Evolutionary conservation across 2,329 filamentous ascomycete species (phyloP), one percentile per base, ranked within the genome.

Genomic region (Zopfia rhizophila): DNA sequence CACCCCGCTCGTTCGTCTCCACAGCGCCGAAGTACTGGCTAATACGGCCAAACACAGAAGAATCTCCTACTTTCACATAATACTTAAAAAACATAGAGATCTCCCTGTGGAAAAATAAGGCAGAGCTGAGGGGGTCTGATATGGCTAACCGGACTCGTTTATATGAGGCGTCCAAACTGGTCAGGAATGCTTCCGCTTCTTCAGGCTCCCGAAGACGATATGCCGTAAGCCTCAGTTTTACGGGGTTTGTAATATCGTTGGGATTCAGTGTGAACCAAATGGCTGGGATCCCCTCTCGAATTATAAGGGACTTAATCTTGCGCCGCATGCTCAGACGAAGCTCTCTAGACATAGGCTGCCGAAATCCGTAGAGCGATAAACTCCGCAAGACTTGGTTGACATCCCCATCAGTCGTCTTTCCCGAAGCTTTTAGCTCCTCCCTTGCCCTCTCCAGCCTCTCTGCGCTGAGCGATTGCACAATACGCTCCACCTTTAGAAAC

Each of bases 191-290:
- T 31, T 5, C n/a, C n/a, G n/a, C n/a, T n/a, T n/a, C n/a, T n/a
- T n/a, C n/a, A n/a, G n/a, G n/a, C n/a, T 39, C 16, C 17, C 37
- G 37, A 4, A 27, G 28, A 23, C 24, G 37, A 17, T 39, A 39
- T 30, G 37, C 37, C 23, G 37, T 27, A 22, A 29, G 37, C 19
- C 37, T 39, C 18, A 39, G 23, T 27, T 39, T 39, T 29, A 42
- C 31, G 4, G 39, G 39, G 23, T 42, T 42, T 13, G 39, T 42
- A 22, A 42, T 42, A 18, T 42, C 39, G 28, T 42, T 42, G 37
- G n/a, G 37, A 39, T 39, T 39, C 7, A 39, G 37, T 6, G 37
- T 39, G 16, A 39, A 39, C 37, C 37, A 39, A 27, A 39, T 39
- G 16, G 37, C 37, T 13, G 37, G 37, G 18, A 22, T 30, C 14